Percentiles rank a stretch among this genome's conserved stretches.
Conservation (phyloP, 2,329 filamentous ascomycete genomes). For the Cladorrhinum sp. region DNA sequence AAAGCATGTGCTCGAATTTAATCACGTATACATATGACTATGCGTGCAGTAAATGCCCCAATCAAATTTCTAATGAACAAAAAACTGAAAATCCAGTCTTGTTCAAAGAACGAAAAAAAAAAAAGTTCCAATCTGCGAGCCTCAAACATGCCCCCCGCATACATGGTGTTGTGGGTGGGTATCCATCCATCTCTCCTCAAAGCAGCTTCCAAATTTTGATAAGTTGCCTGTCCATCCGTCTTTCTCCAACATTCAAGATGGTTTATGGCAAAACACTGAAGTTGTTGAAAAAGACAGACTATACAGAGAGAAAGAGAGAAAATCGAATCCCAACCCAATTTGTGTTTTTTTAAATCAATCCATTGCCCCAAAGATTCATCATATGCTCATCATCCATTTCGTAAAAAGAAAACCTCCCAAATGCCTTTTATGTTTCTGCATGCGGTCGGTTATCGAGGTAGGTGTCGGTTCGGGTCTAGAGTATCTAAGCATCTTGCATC, state of each 20-base stretch:
- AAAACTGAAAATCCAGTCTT: background rate
- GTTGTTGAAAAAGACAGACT: background rate
- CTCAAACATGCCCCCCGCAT: background rate
- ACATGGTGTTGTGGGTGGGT: background rate
- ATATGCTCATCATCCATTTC: background rate
- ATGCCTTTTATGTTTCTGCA: background rate
- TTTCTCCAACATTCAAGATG: background rate
- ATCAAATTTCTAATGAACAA: background rate
- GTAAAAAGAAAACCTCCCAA: background rate
- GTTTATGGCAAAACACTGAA: background rate
- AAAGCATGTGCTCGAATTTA: background rate
- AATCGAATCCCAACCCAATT: background rate
- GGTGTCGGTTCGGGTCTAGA: background rate
- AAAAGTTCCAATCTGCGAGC: too few relatives aligned
- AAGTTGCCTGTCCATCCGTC: background rate
- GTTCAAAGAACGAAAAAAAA: background rate
- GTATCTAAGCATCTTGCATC: slow-evolving; percentile 59
- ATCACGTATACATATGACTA: background rate
- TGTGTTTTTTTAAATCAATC: background rate
- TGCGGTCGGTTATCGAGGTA: background rate
- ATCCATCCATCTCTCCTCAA: background rate
- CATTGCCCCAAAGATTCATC: background rate
- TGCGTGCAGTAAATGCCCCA: background rate
- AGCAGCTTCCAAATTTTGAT: background rate
- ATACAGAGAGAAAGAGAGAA: background rate